Percentiles rank a stretch among this genome's conserved stretches.
Evolutionary conservation across 768 basidiomycete species (phyloP).

Genomic region (Lactarius sanguifluus): DNA sequence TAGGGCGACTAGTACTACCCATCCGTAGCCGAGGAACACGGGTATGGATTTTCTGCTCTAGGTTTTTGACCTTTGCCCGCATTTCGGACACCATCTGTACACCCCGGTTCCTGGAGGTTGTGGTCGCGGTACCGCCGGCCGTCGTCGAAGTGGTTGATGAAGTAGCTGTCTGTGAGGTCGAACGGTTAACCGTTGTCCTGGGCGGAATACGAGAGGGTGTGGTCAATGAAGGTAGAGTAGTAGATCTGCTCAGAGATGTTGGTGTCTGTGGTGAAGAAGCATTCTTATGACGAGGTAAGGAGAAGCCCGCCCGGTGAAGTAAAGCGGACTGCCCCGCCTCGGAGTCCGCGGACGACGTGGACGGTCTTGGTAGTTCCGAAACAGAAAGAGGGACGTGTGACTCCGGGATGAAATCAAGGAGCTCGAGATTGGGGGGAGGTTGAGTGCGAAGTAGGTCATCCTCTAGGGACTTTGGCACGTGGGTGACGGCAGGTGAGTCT

Average conservation of each 20-base stretch:
- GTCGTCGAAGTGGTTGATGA: constrained; percentile 40
- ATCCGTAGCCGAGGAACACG: constrained; percentile 82
- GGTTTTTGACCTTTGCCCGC: constrained; percentile 76
- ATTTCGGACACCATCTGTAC: constrained; percentile 94
- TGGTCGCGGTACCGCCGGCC: constrained; percentile 37
- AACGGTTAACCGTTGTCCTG: constrained; percentile 43
- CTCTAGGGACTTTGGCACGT: constrained; percentile 40
- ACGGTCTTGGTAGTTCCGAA: constrained; percentile 21
- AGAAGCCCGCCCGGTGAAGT: constrained; percentile 53
- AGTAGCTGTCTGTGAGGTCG: constrained; percentile 32
- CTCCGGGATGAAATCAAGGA: constrained; percentile 54
- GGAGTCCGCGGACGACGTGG: constrained; percentile 28
- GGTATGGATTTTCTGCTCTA: constrained; percentile 86
- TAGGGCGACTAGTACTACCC: constrained; percentile 67
- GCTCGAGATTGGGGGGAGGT: constrained; percentile 60
- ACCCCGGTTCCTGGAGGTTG: constrained; percentile 70
- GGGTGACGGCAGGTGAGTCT: constrained; percentile 35
- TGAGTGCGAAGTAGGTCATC: constrained; percentile 59
- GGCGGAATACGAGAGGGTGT: constrained; percentile 45
- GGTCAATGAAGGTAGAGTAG: constrained; percentile 51
- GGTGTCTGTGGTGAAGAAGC: constrained; percentile 44
- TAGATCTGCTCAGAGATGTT: constrained; percentile 52
- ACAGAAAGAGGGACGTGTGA: constrained; percentile 15
- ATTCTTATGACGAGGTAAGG: constrained; percentile 41
- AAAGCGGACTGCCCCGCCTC: constrained; percentile 46